Base-by-base conservation (phyloP, 2,329 filamentous ascomycete species). In the Phialemoniopsis sp. region DNA sequence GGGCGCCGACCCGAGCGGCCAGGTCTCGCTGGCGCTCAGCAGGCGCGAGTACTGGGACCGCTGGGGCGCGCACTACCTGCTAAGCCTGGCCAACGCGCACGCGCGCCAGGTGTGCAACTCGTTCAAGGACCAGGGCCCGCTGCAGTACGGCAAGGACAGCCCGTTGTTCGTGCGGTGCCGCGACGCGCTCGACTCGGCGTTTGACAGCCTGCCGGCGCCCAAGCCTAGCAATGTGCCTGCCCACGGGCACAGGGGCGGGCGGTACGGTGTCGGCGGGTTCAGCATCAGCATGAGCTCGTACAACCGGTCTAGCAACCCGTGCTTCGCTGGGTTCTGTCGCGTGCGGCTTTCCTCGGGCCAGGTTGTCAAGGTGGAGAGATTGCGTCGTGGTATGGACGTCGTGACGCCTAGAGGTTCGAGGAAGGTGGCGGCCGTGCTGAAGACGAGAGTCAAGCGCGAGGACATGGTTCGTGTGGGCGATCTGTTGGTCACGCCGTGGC, bases 51-150 rank as follows among this genome's bases (percentile, higher is more conserved):
- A 68, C 48, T 78, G 70, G 46, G 4, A 29, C 3, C 65, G 57
- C 53, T 83, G 78, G 79, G 78, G 78, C 8, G 50, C 53, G 5
- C 77, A 82, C 53, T 83, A 76, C 52, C 66, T 82, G 6, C 71
- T 70, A 1, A 76, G 73, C 7, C 61, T 81, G 2, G 69, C 73
- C 18, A 67, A 72, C 43, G 77, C 78, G 0, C 76, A 83, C 47
- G 61, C 64, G 2, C 64, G 68, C 17, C 79, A 82, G 54, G 57
- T 73, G 9, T 80, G 78, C 60, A 80, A 79, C 52, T 73, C 72
- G 0, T 82, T 81, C 67, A 80, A 80, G 50, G 79, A 82, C 43
- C 60, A 70, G 0, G 78, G 78, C 0, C 74, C 78, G 4, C 64
- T 76, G 7, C 62, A 67, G 45, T 82, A 81, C 47, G 69, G 76